Evolutionary conservation across 352 stramenopile genomes (phyloP).

Genomic region (Phytopythium chamaehyphon): DNA sequence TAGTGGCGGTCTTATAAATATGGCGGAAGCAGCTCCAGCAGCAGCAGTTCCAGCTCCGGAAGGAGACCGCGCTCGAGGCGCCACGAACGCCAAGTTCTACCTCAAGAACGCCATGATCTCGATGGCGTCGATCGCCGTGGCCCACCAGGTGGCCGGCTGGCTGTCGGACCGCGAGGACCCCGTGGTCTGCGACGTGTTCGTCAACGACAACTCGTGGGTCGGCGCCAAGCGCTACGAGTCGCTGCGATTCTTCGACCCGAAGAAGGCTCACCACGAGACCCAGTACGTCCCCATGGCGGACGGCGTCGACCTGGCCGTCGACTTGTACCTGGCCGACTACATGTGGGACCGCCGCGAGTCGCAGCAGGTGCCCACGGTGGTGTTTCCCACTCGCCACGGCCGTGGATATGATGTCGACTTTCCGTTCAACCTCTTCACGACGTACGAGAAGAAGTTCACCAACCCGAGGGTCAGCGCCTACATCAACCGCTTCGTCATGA

Average conservation of each 20-base stretch:
- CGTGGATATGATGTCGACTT: constrained; percentile 79
- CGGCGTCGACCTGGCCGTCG: constrained; percentile 65
- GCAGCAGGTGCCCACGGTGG: constrained; percentile 56
- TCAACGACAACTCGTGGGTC: constrained; percentile 81
- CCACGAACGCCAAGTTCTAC: constrained; percentile 53
- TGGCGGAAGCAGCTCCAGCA: constrained; percentile 25
- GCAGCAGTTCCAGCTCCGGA: constrained; percentile 14
- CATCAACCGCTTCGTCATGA: constrained; percentile 64
- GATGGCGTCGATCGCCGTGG: constrained; percentile 65
- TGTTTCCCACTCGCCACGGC: constrained; percentile 75
- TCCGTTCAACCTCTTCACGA: constrained; percentile 66
- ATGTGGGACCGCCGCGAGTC: constrained; percentile 36
- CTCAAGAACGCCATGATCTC: constrained; percentile 76
- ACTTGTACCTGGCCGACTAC: constrained; percentile 70
- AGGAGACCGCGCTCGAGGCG: constrained; percentile 16
- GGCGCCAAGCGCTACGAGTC: constrained; percentile 59
- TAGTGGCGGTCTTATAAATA: too few species aligned
- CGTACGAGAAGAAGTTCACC: constrained; percentile 71
- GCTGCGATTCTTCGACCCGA: constrained; percentile 71
- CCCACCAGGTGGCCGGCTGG: constrained; percentile 50
- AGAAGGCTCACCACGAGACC: constrained; percentile 59
- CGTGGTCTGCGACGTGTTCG: constrained; percentile 44
- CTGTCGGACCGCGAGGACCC: constrained; percentile 56
- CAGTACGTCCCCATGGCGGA: constrained; percentile 75
- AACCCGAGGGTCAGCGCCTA: constrained; percentile 76